A percentile compares a stretch with the other conserved stretches of the same genome.
These are phyloP conservation scores for Blumeriella jaapii DNA, from an alignment of 2,329 filamentous ascomycete genomes.

Conservation along the genomic window DNA sequence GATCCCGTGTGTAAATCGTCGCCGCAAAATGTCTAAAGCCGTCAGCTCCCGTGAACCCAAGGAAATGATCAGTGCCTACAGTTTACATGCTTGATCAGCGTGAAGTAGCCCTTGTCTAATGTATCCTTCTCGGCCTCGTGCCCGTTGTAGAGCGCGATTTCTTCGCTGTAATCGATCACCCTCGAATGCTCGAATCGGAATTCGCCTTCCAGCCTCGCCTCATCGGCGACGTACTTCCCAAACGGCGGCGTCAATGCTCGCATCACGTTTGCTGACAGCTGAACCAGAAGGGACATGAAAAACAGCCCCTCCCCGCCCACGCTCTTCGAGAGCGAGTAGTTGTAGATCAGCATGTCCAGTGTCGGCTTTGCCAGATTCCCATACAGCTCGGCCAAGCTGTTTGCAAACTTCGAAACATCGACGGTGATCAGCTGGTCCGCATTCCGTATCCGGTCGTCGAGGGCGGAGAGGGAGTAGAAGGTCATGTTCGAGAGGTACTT, in stretches of 20 bases:
- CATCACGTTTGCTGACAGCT: constrained; percentile 85
- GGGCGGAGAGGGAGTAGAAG: constrained; percentile 88
- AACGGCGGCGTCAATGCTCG: constrained; percentile 89
- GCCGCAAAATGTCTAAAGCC: constrained; percentile 66
- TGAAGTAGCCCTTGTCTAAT: constrained; percentile 97
- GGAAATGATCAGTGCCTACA: constrained; percentile 22
- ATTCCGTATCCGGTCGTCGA: constrained; percentile 97
- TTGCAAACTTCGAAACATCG: constrained; percentile 92
- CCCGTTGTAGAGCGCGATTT: constrained; percentile 83
- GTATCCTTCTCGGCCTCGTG: constrained; percentile 94
- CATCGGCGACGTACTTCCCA: constrained; percentile 93
- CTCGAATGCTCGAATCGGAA: constrained; percentile 92
- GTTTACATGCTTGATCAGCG: constrained; percentile 97
- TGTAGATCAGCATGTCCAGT: constrained; percentile 94
- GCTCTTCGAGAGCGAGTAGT: constrained; percentile 81
- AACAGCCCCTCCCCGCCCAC: constrained; percentile 95
- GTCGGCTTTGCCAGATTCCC: constrained; percentile 92
- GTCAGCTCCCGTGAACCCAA: too few relatives aligned
- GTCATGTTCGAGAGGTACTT: constrained; percentile 96
- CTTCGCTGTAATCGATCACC: constrained; percentile 91
- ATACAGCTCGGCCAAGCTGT: constrained; percentile 87
- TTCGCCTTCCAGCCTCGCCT: constrained; percentile 87
- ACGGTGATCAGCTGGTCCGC: constrained; percentile 95
- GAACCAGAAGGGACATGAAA: constrained; percentile 88
- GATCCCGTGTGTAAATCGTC: constrained; percentile 92